Conservation (phyloP, 352 stramenopile genomes). For the Pythium chondricola region DNA sequence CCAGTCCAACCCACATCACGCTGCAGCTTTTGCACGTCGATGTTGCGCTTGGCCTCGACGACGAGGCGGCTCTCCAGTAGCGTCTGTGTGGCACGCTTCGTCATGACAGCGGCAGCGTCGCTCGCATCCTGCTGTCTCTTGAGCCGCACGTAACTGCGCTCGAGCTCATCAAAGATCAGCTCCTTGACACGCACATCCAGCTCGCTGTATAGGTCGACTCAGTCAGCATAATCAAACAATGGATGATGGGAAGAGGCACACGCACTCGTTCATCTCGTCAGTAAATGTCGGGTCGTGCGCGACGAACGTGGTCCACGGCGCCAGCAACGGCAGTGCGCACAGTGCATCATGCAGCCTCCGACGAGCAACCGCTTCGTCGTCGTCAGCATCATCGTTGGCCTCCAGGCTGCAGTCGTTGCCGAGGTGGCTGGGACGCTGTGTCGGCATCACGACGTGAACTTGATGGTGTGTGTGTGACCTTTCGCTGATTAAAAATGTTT, state of each 20-base stretch:
- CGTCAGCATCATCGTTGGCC: background rate
- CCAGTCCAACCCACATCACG: conserved; percentile 27
- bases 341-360: conserved; percentile 12
- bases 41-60: conserved; percentile 57
- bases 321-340: conserved; percentile 31
- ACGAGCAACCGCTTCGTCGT: background rate
- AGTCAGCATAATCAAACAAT: background rate
- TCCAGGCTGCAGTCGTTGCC: background rate
- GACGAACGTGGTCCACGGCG: conserved; percentile 38
- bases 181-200: conserved; percentile 33
- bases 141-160: conserved; percentile 30
- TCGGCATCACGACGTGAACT: too few relatives aligned
- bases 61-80: conserved; percentile 49
- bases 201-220: conserved; percentile 22
- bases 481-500: too few relatives aligned
- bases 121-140: conserved; percentile 35
- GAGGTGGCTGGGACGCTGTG: too few relatives aligned
- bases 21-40: conserved; percentile 34
- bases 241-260: background rate
- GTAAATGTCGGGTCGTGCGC: conserved; percentile 38
- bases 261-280: conserved; percentile 40
- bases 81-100: conserved; percentile 28
- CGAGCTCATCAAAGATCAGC: conserved; percentile 34
- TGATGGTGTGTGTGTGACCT: too few relatives aligned
- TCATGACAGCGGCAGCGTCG: conserved; percentile 38